Percentiles rank a stretch among this genome's conserved stretches.
Evolutionary conservation across 2,329 filamentous ascomycete species (phyloP).

Genomic region (Rachicladosporium sp.): DNA sequence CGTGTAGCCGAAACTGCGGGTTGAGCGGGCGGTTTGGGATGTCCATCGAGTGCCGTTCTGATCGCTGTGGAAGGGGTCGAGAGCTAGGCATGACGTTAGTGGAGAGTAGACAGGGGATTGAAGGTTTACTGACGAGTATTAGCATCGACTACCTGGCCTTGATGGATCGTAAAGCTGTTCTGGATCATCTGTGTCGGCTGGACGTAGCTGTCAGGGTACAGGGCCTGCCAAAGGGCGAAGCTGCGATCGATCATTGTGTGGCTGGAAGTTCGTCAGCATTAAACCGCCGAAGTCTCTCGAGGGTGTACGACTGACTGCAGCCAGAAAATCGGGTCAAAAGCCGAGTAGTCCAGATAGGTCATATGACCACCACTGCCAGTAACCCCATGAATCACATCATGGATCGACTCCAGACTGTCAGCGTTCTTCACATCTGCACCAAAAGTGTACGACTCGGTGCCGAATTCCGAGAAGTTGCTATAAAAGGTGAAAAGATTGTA

Average conservation of each 20-base stretch:
- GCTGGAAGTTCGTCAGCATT: background rate
- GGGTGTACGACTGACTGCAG: slow-evolving; percentile 36
- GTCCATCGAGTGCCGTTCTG: slow-evolving; percentile 53
- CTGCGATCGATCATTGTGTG: slow-evolving; percentile 63
- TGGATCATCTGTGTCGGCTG: slow-evolving; percentile 39
- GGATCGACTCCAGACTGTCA: slow-evolving; percentile 45
- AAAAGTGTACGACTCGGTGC: slow-evolving; percentile 49
- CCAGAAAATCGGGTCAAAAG: slow-evolving; percentile 71
- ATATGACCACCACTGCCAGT: slow-evolving; percentile 53
- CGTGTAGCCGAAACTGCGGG: slow-evolving; percentile 56
- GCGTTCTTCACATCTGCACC: slow-evolving; percentile 35
- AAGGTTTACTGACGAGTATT: slow-evolving; percentile 15
- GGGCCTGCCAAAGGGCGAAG: slow-evolving; percentile 63
- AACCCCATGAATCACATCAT: slow-evolving; percentile 39
- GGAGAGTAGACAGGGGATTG: background rate
- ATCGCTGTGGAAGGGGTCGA: slow-evolving; percentile 56
- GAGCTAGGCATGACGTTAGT: slow-evolving; percentile 22
- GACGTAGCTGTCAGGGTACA: slow-evolving; percentile 59
- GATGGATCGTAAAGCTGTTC: slow-evolving; percentile 49
- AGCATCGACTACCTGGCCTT: slow-evolving; percentile 33
- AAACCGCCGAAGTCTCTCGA: too few species aligned
- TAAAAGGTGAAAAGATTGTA: slow-evolving; percentile 58
- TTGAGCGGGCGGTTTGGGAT: slow-evolving; percentile 48
- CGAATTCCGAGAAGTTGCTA: slow-evolving; percentile 54
- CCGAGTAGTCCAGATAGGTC: slow-evolving; percentile 57